phyloP scores from a whole-genome alignment of 2,329 filamentous ascomycete genomes.

The Pestalotiopsis sp. region DNA sequence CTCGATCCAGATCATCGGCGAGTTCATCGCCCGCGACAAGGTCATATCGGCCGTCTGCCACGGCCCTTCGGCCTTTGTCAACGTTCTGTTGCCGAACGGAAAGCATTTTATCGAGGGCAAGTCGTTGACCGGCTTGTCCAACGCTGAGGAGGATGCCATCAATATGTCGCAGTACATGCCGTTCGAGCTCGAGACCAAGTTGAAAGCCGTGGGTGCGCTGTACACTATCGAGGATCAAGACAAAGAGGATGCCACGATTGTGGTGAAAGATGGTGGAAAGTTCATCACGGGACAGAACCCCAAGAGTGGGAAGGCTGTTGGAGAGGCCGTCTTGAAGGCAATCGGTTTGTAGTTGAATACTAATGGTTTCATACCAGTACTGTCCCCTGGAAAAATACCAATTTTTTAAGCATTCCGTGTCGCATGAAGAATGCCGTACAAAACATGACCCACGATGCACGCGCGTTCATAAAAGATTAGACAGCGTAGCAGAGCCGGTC shows the following conservation, averaged over 20 bases:
- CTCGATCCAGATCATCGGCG: constrained; percentile 60
- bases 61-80: constrained; percentile 64
- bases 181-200: constrained; percentile 62
- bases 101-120: constrained; percentile 56
- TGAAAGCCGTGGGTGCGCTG: constrained; percentile 50
- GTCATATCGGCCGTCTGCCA: constrained; percentile 70
- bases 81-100: constrained; percentile 57
- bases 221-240: constrained; percentile 53
- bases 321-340: constrained; percentile 51
- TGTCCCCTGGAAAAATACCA: too few relatives aligned
- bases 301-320: constrained; percentile 50
- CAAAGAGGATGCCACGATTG: constrained; percentile 45
- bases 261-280: constrained; percentile 47
- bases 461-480: too few relatives aligned
- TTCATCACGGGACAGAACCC: constrained; percentile 64
- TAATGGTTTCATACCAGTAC: too few relatives aligned
- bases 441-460: too few relatives aligned
- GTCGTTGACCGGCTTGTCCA: constrained; percentile 62
- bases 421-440: too few relatives aligned
- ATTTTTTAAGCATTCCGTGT: too few relatives aligned
- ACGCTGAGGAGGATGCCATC: constrained; percentile 54
- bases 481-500: too few relatives aligned
- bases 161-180: constrained; percentile 48
- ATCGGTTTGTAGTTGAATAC: constrained; percentile 26
- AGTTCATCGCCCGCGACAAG: constrained; percentile 65